Evolutionary conservation across 495 filamentous ascomycete species (phyloP).

Genomic region (Darksidea phi): DNA sequence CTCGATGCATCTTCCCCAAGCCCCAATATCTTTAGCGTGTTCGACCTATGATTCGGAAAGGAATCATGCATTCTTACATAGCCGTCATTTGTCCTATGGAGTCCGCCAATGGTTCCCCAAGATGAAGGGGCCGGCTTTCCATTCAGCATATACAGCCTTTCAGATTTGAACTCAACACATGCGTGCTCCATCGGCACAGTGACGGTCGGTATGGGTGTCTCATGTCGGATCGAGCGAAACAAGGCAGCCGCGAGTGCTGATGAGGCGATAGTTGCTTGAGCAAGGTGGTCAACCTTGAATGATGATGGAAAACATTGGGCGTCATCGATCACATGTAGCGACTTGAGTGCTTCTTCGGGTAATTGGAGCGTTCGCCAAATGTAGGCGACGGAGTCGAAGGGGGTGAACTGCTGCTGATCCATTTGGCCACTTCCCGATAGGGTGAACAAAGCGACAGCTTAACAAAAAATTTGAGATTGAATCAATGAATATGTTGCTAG

Average conservation of each 20-base stretch:
- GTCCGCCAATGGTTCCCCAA: slow-evolving; percentile 47
- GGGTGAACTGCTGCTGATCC: slow-evolving; percentile 17
- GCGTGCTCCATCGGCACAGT: slow-evolving; percentile 45
- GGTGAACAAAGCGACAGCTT: too few relatives aligned
- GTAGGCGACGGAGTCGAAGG: slow-evolving; percentile 28
- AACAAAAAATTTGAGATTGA: too few relatives aligned
- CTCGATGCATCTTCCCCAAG: slow-evolving; percentile 35
- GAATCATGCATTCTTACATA: slow-evolving; percentile 50
- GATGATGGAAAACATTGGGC: slow-evolving; percentile 44
- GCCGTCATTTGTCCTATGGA: slow-evolving; percentile 49
- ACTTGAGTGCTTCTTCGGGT: slow-evolving; percentile 24
- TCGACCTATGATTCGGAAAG: slow-evolving; percentile 47
- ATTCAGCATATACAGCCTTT: slow-evolving; percentile 45
- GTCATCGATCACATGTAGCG: slow-evolving; percentile 22
- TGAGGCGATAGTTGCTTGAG: slow-evolving; percentile 48
- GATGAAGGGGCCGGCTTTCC: slow-evolving; percentile 33
- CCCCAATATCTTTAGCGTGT: slow-evolving; percentile 43
- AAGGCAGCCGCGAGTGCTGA: slow-evolving; percentile 47
- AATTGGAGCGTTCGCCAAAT: slow-evolving; percentile 34
- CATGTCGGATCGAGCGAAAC: slow-evolving; percentile 38
- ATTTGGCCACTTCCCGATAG: not conserved
- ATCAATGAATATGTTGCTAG: too few relatives aligned
- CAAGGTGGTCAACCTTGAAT: slow-evolving; percentile 48
- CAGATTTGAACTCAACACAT: slow-evolving; percentile 48
- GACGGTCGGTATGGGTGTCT: slow-evolving; percentile 35